Percentiles rank a stretch among this genome's conserved stretches.
phyloP scores from a whole-genome alignment of 192 early-diverging fungal genomes.

The Dissophora ornata region DNA sequence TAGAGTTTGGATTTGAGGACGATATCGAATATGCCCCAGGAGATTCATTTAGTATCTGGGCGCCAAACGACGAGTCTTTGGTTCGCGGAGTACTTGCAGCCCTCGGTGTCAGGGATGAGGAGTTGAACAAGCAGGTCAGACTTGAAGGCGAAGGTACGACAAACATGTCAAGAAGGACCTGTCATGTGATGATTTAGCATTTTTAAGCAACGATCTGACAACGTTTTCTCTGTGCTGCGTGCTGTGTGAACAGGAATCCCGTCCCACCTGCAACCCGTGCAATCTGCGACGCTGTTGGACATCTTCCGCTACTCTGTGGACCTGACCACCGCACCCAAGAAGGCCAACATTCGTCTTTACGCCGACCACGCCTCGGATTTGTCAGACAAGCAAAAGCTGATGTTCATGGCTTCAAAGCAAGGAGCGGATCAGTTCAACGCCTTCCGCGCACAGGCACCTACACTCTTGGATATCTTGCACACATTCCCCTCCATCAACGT shows the following conservation, averaged over 20 bases:
- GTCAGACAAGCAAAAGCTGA: slow-evolving; percentile 77
- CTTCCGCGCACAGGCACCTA: slow-evolving; percentile 75
- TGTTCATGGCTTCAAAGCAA: slow-evolving; percentile 86
- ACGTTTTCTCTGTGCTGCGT: background rate
- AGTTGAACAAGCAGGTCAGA: slow-evolving; percentile 39
- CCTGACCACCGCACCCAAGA: slow-evolving; percentile 76
- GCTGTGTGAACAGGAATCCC: slow-evolving; percentile 55
- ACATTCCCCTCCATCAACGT: slow-evolving; percentile 84
- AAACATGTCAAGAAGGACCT: background rate
- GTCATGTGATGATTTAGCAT: too few relatives aligned
- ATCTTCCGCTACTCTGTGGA: slow-evolving; percentile 84
- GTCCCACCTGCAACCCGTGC: slow-evolving; percentile 59
- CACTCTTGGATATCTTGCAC: slow-evolving; percentile 81
- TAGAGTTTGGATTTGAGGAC: slow-evolving; percentile 68
- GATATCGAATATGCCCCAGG: slow-evolving; percentile 71
- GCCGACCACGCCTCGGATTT: slow-evolving; percentile 80
- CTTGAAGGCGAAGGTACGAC: slow-evolving; percentile 55
- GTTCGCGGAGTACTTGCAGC: slow-evolving; percentile 73
- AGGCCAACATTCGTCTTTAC: slow-evolving; percentile 83
- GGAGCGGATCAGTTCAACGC: slow-evolving; percentile 72
- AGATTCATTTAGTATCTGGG: slow-evolving; percentile 89
- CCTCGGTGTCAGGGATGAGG: slow-evolving; percentile 62
- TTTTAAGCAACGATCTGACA: background rate
- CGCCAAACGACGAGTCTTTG: slow-evolving; percentile 81
- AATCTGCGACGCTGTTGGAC: slow-evolving; percentile 64